Base-by-base conservation (phyloP, 2,329 filamentous ascomycete species). In the Herpomyces periplanetae region DNA sequence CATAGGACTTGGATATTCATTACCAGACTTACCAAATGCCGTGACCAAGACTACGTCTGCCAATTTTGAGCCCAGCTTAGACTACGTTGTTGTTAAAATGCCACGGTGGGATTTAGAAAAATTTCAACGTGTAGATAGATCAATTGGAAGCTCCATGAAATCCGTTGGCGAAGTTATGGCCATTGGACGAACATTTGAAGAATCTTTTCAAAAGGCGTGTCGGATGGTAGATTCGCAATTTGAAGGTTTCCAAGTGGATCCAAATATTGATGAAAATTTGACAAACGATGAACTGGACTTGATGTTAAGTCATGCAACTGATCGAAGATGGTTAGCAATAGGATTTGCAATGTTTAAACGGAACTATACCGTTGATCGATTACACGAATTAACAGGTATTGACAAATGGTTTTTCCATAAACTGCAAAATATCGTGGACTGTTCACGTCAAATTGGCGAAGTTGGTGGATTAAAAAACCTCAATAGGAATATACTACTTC, bases 391-490 rank as follows among this genome's bases (percentile, higher is more conserved):
- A 30, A 85, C 65, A 43, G 88, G 87, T 51, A 96, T 96, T 32
- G 80, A 91, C 47, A 87, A 85, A 44, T 91, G 80, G 80, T 96
- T 96, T 51, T 45, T 96, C 31, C 57, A 88, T 57, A 91, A 96
- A 53, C 57, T 96, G 19, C 61, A 87, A 44, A 91, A 91, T 47
- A 66, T 96, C 32, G 80, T 87, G 20, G 56, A 91, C 40, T 73
- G 64, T 45, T 68, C 64, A 24, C 57, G 56, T 28, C 66, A 85
- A 37, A 56, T 96, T 25, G 56, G 87, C 44, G 55, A 62, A 13
- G 57, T 69, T 24, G 73, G 71, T 28, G 64, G 59, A 32, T 51
- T 96, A 17, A 59, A 64, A 31, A 64, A 59, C 21, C 44, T 96
- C 26, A 75, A 73, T 47, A 65, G 73, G 41, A 73, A 87, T 33